Evolutionary conservation across 495 filamentous ascomycete species (phyloP), one percentile per base, ranked within the genome.

Genomic region (Apiosordaria backusii): DNA sequence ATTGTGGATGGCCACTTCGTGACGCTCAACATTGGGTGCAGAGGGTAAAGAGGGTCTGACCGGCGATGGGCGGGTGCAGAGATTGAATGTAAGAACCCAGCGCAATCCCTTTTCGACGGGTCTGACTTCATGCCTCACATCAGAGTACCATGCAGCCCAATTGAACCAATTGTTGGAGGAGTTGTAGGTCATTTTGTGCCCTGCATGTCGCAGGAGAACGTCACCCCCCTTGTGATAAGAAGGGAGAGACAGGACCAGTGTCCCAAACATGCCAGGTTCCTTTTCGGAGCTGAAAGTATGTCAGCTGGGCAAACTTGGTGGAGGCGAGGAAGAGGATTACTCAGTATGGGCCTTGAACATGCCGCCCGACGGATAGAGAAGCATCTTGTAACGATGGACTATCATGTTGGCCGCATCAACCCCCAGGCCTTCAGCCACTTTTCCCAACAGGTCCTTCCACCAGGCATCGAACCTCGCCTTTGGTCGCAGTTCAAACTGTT

Each of bases 331-430:
- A 16, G 54, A 18, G n/a, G 21, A 70, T 65, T 60, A 79, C 74
- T 87, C 85, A 64, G 76, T 78, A 68, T 86, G 83, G 10, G 77
- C 65, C 26, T 83, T 82, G 71, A 85, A 86, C 64, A 84, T 78
- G 0, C 83, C 81, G 0, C 83, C 85, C 62, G 82, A 65, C 62
- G 84, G 84, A 71, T 88, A 87, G 4, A 88, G 62, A 15, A 86
- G 71, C 68, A 87, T 69, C 67, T 87, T 88, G 75, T 87, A 81
- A n/a, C n/a, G n/a, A n/a, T n/a, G n/a, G n/a, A n/a, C n/a, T n/a
- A n/a, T n/a, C 0, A 81, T 72, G 63, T 86, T 75, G 5, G 80
- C 82, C 22, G 67, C 55, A 13, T 61, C n/a, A 57, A 83, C 70
- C 3, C 78, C 78, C 21, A 85, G 72, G 3, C 74, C 67, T 3